Percentiles rank a stretch among this genome's conserved stretches.
Evolutionary conservation across 176 grass and related monocot genomes (phyloP).

Genomic region (Thalia dealbata): DNA sequence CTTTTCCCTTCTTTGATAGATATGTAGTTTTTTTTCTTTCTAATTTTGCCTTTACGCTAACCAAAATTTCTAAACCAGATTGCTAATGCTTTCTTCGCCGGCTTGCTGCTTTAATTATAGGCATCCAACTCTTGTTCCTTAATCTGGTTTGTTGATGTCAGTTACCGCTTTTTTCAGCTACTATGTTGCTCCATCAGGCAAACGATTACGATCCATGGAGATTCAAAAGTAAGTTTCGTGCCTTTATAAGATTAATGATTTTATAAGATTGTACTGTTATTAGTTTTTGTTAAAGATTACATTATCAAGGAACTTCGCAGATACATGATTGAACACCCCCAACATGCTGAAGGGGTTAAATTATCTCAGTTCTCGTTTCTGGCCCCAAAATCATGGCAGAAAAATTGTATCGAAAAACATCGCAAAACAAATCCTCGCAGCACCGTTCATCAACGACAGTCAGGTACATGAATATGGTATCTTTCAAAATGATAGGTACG

Average conservation of each 20-base stretch:
- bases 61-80: neutral
- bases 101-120: neutral
- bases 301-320: conserved; percentile 28
- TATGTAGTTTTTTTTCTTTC: neutral
- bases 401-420: conserved; percentile 60
- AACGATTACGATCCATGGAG: conserved; percentile 60
- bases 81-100: neutral
- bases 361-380: conserved; percentile 64
- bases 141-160: neutral
- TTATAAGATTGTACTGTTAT: neutral
- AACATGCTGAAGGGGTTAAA: conserved; percentile 40
- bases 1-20: too few relatives aligned
- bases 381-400: conserved; percentile 55
- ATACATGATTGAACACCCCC: conserved; percentile 49
- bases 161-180: conserved; percentile 63
- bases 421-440: conserved; percentile 29
- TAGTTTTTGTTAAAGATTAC: conserved; percentile 8
- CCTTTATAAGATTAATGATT: neutral
- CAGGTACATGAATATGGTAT: conserved; percentile 25
- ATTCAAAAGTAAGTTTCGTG: conserved; percentile 39
- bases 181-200: conserved; percentile 57
- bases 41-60: neutral
- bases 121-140: neutral
- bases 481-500: too few relatives aligned
- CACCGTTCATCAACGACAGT: conserved; percentile 15